Percentiles rank a stretch among this genome's conserved stretches.
Evolutionary conservation across 2,329 filamentous ascomycete species (phyloP).

Genomic region (Hypoxylon sp.): DNA sequence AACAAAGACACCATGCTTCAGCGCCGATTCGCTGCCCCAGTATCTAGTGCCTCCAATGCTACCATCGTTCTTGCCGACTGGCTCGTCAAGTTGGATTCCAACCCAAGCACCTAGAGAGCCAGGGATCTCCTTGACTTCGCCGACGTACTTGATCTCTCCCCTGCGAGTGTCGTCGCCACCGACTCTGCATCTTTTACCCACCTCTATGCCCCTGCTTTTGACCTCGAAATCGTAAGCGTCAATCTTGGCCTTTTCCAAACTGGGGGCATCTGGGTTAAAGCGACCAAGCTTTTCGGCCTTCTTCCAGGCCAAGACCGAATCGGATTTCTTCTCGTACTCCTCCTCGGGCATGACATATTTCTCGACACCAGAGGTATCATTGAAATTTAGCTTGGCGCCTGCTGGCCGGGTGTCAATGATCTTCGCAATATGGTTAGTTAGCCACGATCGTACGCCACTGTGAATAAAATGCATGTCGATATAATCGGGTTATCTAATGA

Average conservation of each 20-base stretch:
- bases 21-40: slow-evolving; percentile 74
- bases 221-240: slow-evolving; percentile 79
- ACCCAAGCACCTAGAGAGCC: slow-evolving; percentile 77
- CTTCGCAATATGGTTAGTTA: slow-evolving; percentile 62
- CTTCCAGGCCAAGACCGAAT: slow-evolving; percentile 96
- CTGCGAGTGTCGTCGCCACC: slow-evolving; percentile 77
- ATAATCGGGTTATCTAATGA: slow-evolving; percentile 13
- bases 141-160: slow-evolving; percentile 79
- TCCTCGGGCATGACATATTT: slow-evolving; percentile 91
- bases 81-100: slow-evolving; percentile 82
- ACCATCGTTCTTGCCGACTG: slow-evolving; percentile 86
- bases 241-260: slow-evolving; percentile 79
- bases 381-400: slow-evolving; percentile 82
- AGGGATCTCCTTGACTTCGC: slow-evolving; percentile 81
- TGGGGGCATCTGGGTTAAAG: slow-evolving; percentile 88
- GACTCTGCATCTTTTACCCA: slow-evolving; percentile 75
- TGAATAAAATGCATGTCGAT: slow-evolving; percentile 18
- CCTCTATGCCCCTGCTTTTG: slow-evolving; percentile 74
- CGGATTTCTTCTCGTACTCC: slow-evolving; percentile 87
- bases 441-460: slow-evolving; percentile 15
- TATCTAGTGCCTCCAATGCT: slow-evolving; percentile 77
- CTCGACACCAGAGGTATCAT: slow-evolving; percentile 83
- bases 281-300: slow-evolving; percentile 94
- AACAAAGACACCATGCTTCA: slow-evolving; percentile 84
- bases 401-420: slow-evolving; percentile 85